A percentile compares a stretch with the other conserved stretches of the same genome.
These are phyloP conservation scores for Celoporthe dispersa DNA, from an alignment of 2,329 filamentous ascomycete genomes.

Conservation along the genomic window DNA sequence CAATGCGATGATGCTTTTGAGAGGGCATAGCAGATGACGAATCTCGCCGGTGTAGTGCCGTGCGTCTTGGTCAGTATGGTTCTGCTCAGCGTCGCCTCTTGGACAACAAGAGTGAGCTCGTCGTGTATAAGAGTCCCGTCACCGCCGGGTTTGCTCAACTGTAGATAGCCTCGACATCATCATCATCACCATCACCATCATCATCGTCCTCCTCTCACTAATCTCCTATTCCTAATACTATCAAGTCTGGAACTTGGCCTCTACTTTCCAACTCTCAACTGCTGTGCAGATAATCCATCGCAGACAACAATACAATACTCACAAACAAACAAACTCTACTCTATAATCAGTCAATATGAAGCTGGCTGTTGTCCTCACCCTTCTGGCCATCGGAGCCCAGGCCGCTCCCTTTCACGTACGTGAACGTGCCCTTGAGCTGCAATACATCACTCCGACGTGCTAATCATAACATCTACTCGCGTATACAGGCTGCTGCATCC, in stretches of 20 bases:
- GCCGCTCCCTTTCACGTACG: constrained; percentile 13
- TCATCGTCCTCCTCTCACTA: not conserved
- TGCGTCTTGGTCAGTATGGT: not conserved
- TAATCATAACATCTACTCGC: not conserved
- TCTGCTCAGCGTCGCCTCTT: not conserved
- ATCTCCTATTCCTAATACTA: not conserved
- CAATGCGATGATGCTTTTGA: not conserved
- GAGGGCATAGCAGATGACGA: constrained; percentile 3
- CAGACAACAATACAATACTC: no score
- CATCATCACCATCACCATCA: not conserved
- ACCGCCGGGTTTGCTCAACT: not conserved
- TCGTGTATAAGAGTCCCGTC: constrained; percentile 6
- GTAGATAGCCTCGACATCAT: not conserved
- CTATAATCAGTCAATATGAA: constrained; percentile 14
- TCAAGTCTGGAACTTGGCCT: constrained; percentile 16
- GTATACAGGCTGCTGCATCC: not conserved
- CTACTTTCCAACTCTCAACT: not conserved
- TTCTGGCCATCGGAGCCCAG: constrained; percentile 12
- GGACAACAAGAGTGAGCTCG: not conserved
- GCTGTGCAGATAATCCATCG: not conserved
- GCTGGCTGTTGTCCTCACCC: constrained; percentile 7
- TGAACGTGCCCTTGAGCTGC: not conserved
- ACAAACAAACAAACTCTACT: not conserved
- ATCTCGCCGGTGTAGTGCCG: not conserved
- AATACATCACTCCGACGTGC: not conserved